These are phyloP conservation scores for Chimonanthus salicifolius DNA, from an alignment of 164 flowering plant species.

Conservation along the genomic window DNA sequence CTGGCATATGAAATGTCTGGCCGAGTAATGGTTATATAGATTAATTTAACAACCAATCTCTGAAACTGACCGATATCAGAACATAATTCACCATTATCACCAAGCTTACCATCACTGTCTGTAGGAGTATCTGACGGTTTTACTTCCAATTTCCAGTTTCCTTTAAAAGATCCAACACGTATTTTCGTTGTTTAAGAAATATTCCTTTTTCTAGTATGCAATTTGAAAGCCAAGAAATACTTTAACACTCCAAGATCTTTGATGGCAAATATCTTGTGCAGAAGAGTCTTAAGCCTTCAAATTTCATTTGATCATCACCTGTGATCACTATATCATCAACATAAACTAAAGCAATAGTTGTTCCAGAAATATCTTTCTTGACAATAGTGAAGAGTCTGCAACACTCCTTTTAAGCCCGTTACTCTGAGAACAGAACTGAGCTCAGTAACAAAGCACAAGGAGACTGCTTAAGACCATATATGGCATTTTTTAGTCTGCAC, in stretches of 20 bases:
- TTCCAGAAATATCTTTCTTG: neutral
- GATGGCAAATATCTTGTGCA: neutral
- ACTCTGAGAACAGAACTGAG: neutral
- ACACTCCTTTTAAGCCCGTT: neutral
- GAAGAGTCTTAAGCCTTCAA: neutral
- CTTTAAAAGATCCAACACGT: neutral
- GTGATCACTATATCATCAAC: too few species aligned
- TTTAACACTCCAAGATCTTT: neutral
- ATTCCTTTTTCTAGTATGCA: neutral
- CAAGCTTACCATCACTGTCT: neutral
- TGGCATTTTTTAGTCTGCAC: too few species aligned
- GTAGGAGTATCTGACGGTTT: constrained; percentile 1
- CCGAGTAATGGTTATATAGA: neutral
- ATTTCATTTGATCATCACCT: neutral
- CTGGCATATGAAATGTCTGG: neutral
- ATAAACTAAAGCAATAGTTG: neutral
- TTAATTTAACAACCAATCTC: constrained; percentile 2
- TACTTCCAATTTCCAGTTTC: constrained; percentile 2
- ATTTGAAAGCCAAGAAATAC: neutral
- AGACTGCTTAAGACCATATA: neutral
- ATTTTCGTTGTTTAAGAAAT: constrained; percentile 3
- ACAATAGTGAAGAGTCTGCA: neutral
- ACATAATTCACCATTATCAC: neutral
- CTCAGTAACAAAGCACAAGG: neutral
- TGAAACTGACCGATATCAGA: neutral